Percentiles rank a stretch among this genome's conserved stretches.
These are phyloP conservation scores for Xylaria sp. DNA, from an alignment of 2,329 filamentous ascomycete species.

Conservation along the genomic window DNA sequence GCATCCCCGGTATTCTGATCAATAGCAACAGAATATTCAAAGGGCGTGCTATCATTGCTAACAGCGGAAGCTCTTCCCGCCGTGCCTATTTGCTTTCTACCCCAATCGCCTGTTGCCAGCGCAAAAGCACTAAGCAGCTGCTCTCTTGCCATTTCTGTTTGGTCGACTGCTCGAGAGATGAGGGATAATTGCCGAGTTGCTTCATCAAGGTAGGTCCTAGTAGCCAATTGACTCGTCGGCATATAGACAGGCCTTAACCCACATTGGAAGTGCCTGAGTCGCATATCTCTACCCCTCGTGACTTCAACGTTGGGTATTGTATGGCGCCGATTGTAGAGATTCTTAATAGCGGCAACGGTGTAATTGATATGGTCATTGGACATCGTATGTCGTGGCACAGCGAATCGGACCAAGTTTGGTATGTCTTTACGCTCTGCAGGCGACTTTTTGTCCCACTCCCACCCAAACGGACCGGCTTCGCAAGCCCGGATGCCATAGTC, in stretches of 20 bases:
- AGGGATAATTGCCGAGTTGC: constrained; percentile 34
- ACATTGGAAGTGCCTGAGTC: constrained; percentile 38
- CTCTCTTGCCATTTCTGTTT: constrained; percentile 6
- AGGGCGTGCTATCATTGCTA: constrained; percentile 36
- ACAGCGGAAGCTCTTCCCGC: constrained; percentile 33
- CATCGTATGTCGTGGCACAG: constrained; percentile 39
- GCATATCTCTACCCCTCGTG: constrained; percentile 38
- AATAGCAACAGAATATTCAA: constrained; percentile 37
- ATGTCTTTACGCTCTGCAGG: constrained; percentile 31
- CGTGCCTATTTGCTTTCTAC: constrained; percentile 16
- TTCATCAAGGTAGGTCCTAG: constrained; percentile 32
- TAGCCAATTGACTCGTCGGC: background rate
- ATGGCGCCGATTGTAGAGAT: constrained; percentile 36
- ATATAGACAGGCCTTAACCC: constrained; percentile 37
- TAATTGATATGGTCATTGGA: constrained; percentile 41
- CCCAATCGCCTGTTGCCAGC: constrained; percentile 29
- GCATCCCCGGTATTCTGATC: constrained; percentile 36
- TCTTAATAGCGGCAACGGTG: constrained; percentile 37
- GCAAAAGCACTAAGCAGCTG: constrained; percentile 22
- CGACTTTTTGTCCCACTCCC: constrained; percentile 41
- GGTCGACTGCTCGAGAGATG: constrained; percentile 34
- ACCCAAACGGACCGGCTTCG: constrained; percentile 39
- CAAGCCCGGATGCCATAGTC: constrained; percentile 38
- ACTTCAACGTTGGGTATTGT: constrained; percentile 39
- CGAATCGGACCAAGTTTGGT: constrained; percentile 41